Evolutionary conservation across 1,284 basidiomycete species (phyloP).

Genomic region (Retiboletus flavoniger): DNA sequence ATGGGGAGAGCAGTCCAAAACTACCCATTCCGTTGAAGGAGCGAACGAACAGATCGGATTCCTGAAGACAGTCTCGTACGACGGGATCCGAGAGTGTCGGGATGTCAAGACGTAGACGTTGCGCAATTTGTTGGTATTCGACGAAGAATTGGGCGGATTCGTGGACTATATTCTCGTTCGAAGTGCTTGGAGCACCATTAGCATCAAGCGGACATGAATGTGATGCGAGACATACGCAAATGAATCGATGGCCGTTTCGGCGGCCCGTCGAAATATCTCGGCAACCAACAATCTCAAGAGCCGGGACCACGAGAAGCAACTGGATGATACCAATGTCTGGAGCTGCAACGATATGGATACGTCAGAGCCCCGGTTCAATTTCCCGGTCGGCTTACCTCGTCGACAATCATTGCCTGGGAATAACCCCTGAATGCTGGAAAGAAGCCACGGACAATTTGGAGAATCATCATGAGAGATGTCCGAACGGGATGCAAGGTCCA

Average conservation of each 20-base stretch:
- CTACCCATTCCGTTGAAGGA: slow-evolving; percentile 67
- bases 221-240: slow-evolving; percentile 57
- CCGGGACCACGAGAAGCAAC: slow-evolving; percentile 62
- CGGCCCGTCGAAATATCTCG: slow-evolving; percentile 61
- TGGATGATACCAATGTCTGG: slow-evolving; percentile 62
- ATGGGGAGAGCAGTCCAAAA: slow-evolving; percentile 70
- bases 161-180: slow-evolving; percentile 68
- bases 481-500: slow-evolving; percentile 67
- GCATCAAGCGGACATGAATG: slow-evolving; percentile 17
- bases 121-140: slow-evolving; percentile 73
- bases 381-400: slow-evolving; percentile 55
- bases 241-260: slow-evolving; percentile 66
- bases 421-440: slow-evolving; percentile 79
- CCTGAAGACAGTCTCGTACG: slow-evolving; percentile 73
- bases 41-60: slow-evolving; percentile 76
- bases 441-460: slow-evolving; percentile 68
- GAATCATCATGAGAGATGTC: slow-evolving; percentile 59
- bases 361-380: neutral
- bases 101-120: slow-evolving; percentile 73
- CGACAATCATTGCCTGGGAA: slow-evolving; percentile 78
- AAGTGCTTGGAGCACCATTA: slow-evolving; percentile 43
- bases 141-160: slow-evolving; percentile 69
- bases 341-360: slow-evolving; percentile 43
- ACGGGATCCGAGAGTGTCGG: slow-evolving; percentile 71
- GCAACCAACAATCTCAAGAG: slow-evolving; percentile 53